A percentile compares a stretch with the other conserved stretches of the same genome.
phyloP scores from a whole-genome alignment of 805 yeast genomes.

The Myxozyma udenii region DNA sequence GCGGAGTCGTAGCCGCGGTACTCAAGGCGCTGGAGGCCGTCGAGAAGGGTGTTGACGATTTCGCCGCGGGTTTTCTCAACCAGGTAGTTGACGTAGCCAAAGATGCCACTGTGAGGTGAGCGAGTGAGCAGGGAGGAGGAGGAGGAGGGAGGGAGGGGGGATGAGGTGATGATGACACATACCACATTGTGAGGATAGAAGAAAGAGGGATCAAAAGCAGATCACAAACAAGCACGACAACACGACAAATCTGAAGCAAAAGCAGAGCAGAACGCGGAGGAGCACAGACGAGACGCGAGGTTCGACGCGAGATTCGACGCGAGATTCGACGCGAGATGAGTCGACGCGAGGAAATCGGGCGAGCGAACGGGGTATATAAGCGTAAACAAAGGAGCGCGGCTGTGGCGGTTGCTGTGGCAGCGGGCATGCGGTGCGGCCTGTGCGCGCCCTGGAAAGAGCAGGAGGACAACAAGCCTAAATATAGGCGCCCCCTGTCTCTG shows the following conservation, averaged over 20 bases:
- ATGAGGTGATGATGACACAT: not conserved
- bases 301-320: not conserved
- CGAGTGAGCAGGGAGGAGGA: not conserved
- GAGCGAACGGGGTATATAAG: not conserved
- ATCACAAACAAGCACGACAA: not conserved
- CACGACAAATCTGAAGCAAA: not conserved
- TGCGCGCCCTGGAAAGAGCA: too few species aligned
- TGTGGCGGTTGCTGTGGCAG: too few species aligned
- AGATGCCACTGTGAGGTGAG: conserved; percentile 69
- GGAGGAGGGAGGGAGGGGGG: not conserved
- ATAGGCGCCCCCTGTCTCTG: too few species aligned
- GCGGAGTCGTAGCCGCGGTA: conserved; percentile 98
- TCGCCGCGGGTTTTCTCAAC: conserved; percentile 92
- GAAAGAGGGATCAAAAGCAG: not conserved
- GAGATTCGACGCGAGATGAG: too few species aligned
- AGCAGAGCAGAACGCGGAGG: not conserved
- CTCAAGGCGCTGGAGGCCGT: conserved; percentile 72
- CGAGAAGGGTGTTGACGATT: conserved; percentile 81
- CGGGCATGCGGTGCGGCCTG: too few species aligned
- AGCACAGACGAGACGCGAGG: not conserved
- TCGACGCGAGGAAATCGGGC: too few species aligned
- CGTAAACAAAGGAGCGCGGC: too few species aligned
- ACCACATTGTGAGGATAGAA: conserved; percentile 6
- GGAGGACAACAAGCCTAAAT: too few species aligned
- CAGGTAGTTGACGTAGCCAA: conserved; percentile 94